Evolutionary conservation across 768 basidiomycete species (phyloP), one percentile per base, ranked within the genome.

Genomic region (Leucocoprinus birnbaumii): DNA sequence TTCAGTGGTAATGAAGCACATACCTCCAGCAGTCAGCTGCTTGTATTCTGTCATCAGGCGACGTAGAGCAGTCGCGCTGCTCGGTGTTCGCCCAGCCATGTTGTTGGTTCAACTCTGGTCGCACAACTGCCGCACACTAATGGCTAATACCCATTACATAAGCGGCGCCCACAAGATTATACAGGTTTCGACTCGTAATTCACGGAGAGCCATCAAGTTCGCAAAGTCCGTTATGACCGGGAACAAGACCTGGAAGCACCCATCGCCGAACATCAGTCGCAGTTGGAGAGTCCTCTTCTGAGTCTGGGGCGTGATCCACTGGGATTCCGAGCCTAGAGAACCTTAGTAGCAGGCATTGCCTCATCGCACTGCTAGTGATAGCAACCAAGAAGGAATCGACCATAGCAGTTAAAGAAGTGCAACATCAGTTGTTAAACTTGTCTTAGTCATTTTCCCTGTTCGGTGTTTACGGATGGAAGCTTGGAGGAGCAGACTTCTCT

Each of bases 1-100:
- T 40, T n/a, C 43, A 37, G 52, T 8, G 37, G 45, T 55, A 18
- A 51, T 18, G 21, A 27, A 14, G 24, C 31, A 52, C 74, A 57
- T 59, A 87, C 87, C 89, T 74, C 86, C 85, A 7, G 91, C 75
- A 1, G 87, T 90, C 64, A 93, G 79, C 61, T 90, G 89, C 68
- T 86, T 90, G 77, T 93, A 93, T 65, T 97, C 94, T 1, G 89
- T 94, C 94, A 95, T 96, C 51, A 96, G 76, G 42, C 94, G 80
- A 58, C 90, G 80, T 44, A 91, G 74, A 9, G 94, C 94, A 5
- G 91, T 94, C 31, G 85, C 72, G 59, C 71, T 84, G 50, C 68
- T 76, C 10, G 82, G 75, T 38, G 71, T 68, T 66, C 85, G 79
- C 58, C 80, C 67, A 66, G 74, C 77, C 85, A 62, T 62, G 25